A percentile compares a stretch with the other conserved stretches of the same genome.
phyloP scores from a whole-genome alignment of 176 grass and related monocot genomes.

The Rhynchospora breviuscula region DNA sequence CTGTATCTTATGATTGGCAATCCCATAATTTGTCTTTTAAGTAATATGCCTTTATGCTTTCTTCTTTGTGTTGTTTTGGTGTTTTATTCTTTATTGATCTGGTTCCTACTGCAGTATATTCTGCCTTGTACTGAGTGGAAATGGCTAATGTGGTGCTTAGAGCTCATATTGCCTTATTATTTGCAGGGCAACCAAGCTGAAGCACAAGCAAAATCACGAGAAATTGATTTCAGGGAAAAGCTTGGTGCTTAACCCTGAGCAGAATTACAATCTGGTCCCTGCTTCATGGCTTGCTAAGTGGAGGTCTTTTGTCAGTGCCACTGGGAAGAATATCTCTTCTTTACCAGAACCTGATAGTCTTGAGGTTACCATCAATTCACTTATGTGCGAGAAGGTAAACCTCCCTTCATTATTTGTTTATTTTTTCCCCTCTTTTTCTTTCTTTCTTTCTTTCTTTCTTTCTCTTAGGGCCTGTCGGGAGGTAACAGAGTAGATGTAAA shows the following conservation, averaged over 20 bases:
- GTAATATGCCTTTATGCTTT: conserved; percentile 22
- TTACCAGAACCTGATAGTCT: conserved; percentile 63
- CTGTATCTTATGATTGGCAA: neutral
- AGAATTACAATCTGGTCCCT: conserved; percentile 83
- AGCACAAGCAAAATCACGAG: conserved; percentile 78
- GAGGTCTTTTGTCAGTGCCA: conserved; percentile 84
- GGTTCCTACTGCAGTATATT: neutral
- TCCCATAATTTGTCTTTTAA: neutral
- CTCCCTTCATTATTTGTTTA: neutral
- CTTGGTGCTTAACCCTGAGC: conserved; percentile 43
- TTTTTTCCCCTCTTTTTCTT: conserved; percentile 15
- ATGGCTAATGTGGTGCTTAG: neutral
- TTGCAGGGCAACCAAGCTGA: conserved; percentile 74
- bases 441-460: neutral
- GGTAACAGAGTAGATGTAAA: neutral
- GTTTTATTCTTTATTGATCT: neutral
- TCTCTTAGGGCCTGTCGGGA: neutral
- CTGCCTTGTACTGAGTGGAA: neutral
- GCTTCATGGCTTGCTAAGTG: conserved; percentile 83
- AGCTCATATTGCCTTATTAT: neutral
- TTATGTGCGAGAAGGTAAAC: conserved; percentile 88
- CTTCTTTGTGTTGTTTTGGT: neutral
- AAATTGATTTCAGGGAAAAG: conserved; percentile 77
- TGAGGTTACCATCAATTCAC: conserved; percentile 56
- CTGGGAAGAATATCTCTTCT: conserved; percentile 81